Base-by-base conservation (phyloP, 805 yeast species). In the Myxozyma mucilagina region DNA sequence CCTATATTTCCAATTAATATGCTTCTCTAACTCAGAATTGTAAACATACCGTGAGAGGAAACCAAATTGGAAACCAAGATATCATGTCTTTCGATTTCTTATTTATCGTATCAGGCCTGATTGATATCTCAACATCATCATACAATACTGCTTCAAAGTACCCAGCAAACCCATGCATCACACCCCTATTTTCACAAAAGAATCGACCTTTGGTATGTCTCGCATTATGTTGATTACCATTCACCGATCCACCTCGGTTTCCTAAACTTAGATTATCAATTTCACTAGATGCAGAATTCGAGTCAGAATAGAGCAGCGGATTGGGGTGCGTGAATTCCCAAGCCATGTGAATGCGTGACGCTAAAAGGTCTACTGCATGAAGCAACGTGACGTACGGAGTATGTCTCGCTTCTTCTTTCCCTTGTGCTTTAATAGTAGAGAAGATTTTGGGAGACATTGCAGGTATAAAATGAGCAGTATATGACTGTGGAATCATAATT, bases 161-260 rank as follows among this genome's bases (percentile, higher is more conserved):
- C 0, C 97, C 97, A 3, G 84, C 76, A 39, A 91, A 71, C 0
- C 93, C 97, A 71, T 90, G 92, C 2, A 89, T 72, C 18, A 80
- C 80, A 1, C 87, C 82, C 56, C 81, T 78, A 36, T 80, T 73
- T 14, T 78, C 76, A 5, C 82, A 76, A 52, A 76, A 75, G 61
- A 60, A 80, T 1, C 76, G 74, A 3, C 76, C 75, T 13, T 74
- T 74, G 1, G 71, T 61, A 18, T 59, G 59, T 6, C 74, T 66
- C 3, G 55, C 39, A 44, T 69, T 67, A 38, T 66, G 70, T 20
- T 20, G 31, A 29, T 38, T 49, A 16, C 38, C 5, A 10, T 4
- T 39, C 14, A 16, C 29, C 20, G 47, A 8, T 1, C 18, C 20
- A 32, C 14, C 16, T 5, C 56, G 7, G 3, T 32, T 34, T 8